A percentile compares a stretch with the other conserved stretches of the same genome.
Evolutionary conservation across 371 early-diverging fungal genomes (phyloP).

Genomic region (Mortierella sp.): DNA sequence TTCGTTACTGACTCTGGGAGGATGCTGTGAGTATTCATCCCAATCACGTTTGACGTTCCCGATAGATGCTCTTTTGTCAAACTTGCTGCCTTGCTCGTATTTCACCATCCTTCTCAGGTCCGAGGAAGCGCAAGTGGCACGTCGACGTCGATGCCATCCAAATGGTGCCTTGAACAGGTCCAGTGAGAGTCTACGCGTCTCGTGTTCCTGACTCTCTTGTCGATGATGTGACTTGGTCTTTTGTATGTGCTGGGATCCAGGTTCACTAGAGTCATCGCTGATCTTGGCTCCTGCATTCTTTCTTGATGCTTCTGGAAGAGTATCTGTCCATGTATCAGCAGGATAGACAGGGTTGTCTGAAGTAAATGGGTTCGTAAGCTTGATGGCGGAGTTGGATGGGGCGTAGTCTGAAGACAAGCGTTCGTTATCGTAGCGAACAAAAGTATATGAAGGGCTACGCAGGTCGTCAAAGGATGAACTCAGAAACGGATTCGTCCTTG

Average conservation of each 20-base stretch:
- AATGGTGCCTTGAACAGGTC: conserved; percentile 33
- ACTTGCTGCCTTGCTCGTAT: no score
- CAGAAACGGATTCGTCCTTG: conserved; percentile 24
- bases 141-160: conserved; percentile 27
- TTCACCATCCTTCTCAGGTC: conserved; percentile 6
- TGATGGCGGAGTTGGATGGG: not conserved
- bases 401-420: no score
- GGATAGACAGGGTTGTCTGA: not conserved
- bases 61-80: no score
- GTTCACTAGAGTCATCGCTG: no score
- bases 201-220: no score
- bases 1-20: not conserved
- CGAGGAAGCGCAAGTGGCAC: conserved; percentile 34
- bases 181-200: conserved; percentile 30
- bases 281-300: conserved; percentile 1
- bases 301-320: not conserved
- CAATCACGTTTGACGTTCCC: no score
- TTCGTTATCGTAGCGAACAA: no score
- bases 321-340: not conserved
- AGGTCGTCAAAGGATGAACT: conserved; percentile 5
- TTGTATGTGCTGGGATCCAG: no score
- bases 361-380: not conserved
- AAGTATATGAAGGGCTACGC: not conserved
- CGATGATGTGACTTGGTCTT: no score
- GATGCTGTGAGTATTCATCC: not conserved